phyloP scores from a whole-genome alignment of 257 asterid species.

The Fraxinus quadrangulata region DNA sequence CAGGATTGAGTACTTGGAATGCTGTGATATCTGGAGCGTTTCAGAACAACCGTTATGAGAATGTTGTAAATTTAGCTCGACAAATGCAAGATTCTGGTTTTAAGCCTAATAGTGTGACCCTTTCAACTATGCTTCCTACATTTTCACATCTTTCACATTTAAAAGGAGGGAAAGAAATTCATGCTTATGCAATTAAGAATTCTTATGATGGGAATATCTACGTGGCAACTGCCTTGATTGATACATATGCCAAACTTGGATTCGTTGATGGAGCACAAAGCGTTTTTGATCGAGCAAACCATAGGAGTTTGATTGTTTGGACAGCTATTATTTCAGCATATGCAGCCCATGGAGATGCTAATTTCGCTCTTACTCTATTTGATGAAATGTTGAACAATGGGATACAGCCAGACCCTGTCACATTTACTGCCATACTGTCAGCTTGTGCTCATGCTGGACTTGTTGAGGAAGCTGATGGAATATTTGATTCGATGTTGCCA shows the following conservation, averaged over 20 bases:
- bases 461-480: slow-evolving; percentile 57
- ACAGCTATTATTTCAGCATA: slow-evolving; percentile 80
- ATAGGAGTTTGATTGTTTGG: slow-evolving; percentile 75
- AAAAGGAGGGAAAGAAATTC: slow-evolving; percentile 70
- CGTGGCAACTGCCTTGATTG: slow-evolving; percentile 68
- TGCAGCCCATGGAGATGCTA: slow-evolving; percentile 82
- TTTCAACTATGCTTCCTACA: slow-evolving; percentile 76
- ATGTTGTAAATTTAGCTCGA: slow-evolving; percentile 47
- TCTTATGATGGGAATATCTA: slow-evolving; percentile 53
- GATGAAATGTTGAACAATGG: slow-evolving; percentile 54
- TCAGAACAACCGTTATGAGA: slow-evolving; percentile 62
- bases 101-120: slow-evolving; percentile 64
- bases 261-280: slow-evolving; percentile 55
- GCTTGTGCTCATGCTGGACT: slow-evolving; percentile 88
- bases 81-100: slow-evolving; percentile 60
- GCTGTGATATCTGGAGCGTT: slow-evolving; percentile 75
- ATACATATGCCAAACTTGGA: slow-evolving; percentile 78
- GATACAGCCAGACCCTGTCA: slow-evolving; percentile 64
- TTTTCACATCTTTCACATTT: slow-evolving; percentile 57
- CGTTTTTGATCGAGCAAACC: slow-evolving; percentile 51
- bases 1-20: slow-evolving; percentile 77
- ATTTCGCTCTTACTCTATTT: slow-evolving; percentile 55
- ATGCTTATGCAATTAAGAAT: slow-evolving; percentile 63
- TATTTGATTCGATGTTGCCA: slow-evolving; percentile 51
- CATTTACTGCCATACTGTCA: slow-evolving; percentile 72